Evolutionary conservation across 2,329 filamentous ascomycete genomes (phyloP).

Genomic region (Daldinia sp.): DNA sequence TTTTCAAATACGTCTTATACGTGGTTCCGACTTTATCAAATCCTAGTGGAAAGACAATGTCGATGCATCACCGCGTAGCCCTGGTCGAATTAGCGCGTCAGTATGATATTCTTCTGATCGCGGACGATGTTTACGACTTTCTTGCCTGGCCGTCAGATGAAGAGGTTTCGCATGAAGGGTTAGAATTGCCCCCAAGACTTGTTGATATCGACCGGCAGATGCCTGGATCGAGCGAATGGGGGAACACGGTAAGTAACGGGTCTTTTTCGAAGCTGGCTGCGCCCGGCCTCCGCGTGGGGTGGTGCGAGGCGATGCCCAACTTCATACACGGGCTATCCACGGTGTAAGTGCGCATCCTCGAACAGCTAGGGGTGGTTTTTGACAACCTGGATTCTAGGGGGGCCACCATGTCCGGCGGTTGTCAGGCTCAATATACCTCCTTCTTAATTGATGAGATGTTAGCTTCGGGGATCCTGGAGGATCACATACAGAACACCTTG

Average conservation of each 20-base stretch:
- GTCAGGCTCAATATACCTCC: conserved; percentile 27
- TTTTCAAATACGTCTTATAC: conserved; percentile 89
- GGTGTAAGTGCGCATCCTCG: conserved; percentile 10
- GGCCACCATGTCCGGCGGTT: conserved; percentile 20
- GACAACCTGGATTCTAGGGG: conserved; percentile 9
- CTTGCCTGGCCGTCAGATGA: conserved; percentile 73
- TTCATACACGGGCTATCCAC: conserved; percentile 19
- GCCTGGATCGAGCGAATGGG: conserved; percentile 15
- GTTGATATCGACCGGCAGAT: conserved; percentile 31
- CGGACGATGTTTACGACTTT: conserved; percentile 95
- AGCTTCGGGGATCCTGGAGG: conserved; percentile 18
- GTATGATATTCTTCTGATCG: conserved; percentile 82
- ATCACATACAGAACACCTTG: conserved; percentile 19
- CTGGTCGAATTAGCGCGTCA: conserved; percentile 80
- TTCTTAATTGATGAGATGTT: conserved; percentile 30
- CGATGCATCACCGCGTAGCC: conserved; percentile 68
- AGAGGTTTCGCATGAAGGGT: conserved; percentile 4
- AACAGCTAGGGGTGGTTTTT: not conserved
- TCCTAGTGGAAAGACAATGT: conserved; percentile 85
- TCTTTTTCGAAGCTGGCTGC: conserved; percentile 89
- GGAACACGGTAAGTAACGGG: conserved; percentile 84
- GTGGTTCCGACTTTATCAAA: conserved; percentile 89
- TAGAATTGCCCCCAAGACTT: conserved; percentile 25
- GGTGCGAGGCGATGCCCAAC: conserved; percentile 53
- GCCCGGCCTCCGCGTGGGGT: conserved; percentile 86